Base-by-base conservation (phyloP, 75 land plant species). In the Azolla pinnata region DNA sequence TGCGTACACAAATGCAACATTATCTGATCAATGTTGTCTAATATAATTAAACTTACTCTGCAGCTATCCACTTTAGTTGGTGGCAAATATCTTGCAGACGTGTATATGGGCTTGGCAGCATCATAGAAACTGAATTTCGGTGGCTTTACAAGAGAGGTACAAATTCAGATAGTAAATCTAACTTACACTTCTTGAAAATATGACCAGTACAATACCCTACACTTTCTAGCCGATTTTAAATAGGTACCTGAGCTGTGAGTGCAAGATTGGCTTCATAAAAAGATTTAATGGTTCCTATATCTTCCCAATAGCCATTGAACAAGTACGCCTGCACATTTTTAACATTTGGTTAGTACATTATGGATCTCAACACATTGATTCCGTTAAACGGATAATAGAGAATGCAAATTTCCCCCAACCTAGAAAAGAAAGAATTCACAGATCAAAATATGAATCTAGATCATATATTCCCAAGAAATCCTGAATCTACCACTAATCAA, bases 51-150 rank as follows among this genome's bases (percentile, higher is more conserved):
- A 16, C 57, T 35, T n/a, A 92, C 96, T 85, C 81, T 79, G 80
- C 86, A 78, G 35, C 75, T 70, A 34, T 92, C 89, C 29, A 92
- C 69, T 52, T 73, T 78, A 29, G 86, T 65, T 34, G 96, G 97
- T 49, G 90, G 97, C 18, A 92, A 59, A 52, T 76, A 80, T 65
- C 97, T 81, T 31, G 84, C 75, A 38, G 97, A 88, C 54, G 97
- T 92, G 49, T 80, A 92, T 48, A 88, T 92, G 47, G 96, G 97
- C 59, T 88, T 92, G 40, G 75, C 9, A 57, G 81, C 90, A 71
- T 92, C 96, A 71, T 92, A 92, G 58, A 92, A 92, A 29, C 87
- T 83, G 76, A 92, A 92, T 20, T 62, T 76, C 50, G 96, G 76
- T 19, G 96, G 96, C 97, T 92, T 35, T 35, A 35, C 5, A 35